phyloP scores from a whole-genome alignment of 202 grass and related monocot species.

The Hordeum pubiflorum region DNA sequence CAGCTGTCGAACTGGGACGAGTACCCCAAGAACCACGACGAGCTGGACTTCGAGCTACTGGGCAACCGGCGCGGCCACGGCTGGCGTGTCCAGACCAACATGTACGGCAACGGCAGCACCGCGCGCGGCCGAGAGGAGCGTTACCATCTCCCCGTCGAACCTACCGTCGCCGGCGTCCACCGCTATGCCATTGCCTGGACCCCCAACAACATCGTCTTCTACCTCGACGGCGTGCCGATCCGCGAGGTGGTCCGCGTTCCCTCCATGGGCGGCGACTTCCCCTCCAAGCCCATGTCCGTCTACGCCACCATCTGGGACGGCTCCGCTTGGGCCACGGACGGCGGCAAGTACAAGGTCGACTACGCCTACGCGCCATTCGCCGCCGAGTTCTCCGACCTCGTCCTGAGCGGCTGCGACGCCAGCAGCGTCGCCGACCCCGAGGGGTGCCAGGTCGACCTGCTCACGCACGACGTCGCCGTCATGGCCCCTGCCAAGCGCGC shows the following conservation, averaged over 20 bases:
- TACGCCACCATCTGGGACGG: slow-evolving; percentile 97
- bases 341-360: slow-evolving; percentile 58
- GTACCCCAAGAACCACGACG: slow-evolving; percentile 62
- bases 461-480: slow-evolving; percentile 52
- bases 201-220: slow-evolving; percentile 66
- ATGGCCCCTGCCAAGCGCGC: slow-evolving; percentile 55
- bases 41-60: slow-evolving; percentile 86
- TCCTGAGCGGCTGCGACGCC: slow-evolving; percentile 42
- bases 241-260: slow-evolving; percentile 53
- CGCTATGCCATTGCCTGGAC: slow-evolving; percentile 84
- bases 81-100: slow-evolving; percentile 75
- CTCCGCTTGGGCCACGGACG: slow-evolving; percentile 68
- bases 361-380: slow-evolving; percentile 71
- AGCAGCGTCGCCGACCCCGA: slow-evolving; percentile 16
- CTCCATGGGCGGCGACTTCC: slow-evolving; percentile 62
- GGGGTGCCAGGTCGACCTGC: slow-evolving; percentile 31
- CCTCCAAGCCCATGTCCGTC: slow-evolving; percentile 81
- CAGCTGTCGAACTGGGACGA: slow-evolving; percentile 78
- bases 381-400: slow-evolving; percentile 47
- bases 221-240: slow-evolving; percentile 60
- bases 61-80: slow-evolving; percentile 55
- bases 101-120: slow-evolving; percentile 88
- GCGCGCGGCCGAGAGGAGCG: slow-evolving; percentile 72
- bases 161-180: slow-evolving; percentile 36
- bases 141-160: slow-evolving; percentile 74